These are phyloP conservation scores for Ustilago bromivora DNA, from an alignment of 1,284 basidiomycete species.

Conservation along the genomic window DNA sequence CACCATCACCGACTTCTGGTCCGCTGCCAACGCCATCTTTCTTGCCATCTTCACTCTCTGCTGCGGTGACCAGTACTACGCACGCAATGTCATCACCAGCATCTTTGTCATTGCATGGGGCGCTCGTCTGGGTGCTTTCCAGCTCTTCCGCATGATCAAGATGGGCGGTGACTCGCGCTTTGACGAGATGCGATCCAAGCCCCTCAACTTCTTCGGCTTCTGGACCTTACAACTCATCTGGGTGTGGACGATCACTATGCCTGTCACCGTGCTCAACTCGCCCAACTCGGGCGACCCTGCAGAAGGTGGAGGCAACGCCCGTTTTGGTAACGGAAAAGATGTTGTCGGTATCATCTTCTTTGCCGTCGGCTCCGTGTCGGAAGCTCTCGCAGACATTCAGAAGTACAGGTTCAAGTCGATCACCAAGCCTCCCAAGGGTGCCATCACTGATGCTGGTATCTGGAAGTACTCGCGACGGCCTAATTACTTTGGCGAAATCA, in stretches of 20 bases:
- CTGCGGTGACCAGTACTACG: constrained; percentile 72
- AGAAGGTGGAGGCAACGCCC: constrained; percentile 40
- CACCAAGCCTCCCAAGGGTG: constrained; percentile 53
- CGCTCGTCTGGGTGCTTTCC: constrained; percentile 61
- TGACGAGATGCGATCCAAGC: constrained; percentile 66
- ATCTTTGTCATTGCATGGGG: constrained; percentile 74
- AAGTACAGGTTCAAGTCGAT: constrained; percentile 71
- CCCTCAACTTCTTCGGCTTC: constrained; percentile 48
- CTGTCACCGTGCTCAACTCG: constrained; percentile 60
- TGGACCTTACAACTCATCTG: constrained; percentile 63
- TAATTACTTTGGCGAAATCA: constrained; percentile 81
- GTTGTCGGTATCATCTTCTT: constrained; percentile 79
- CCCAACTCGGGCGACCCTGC: constrained; percentile 50
- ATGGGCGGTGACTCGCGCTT: constrained; percentile 66
- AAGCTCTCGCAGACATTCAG: constrained; percentile 77
- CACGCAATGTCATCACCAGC: constrained; percentile 75
- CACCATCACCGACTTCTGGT: constrained; percentile 66
- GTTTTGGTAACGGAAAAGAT: constrained; percentile 72
- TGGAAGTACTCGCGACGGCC: constrained; percentile 73
- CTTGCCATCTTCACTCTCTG: constrained; percentile 69
- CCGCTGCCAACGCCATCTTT: constrained; percentile 60
- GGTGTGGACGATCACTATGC: constrained; percentile 59
- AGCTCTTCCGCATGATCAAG: constrained; percentile 66
- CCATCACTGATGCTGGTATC: constrained; percentile 56
- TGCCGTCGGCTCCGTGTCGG: constrained; percentile 76